A percentile compares a stretch with the other conserved stretches of the same genome.
phyloP scores from a whole-genome alignment of 768 basidiomycete species.

The Dentipellis sp. region DNA sequence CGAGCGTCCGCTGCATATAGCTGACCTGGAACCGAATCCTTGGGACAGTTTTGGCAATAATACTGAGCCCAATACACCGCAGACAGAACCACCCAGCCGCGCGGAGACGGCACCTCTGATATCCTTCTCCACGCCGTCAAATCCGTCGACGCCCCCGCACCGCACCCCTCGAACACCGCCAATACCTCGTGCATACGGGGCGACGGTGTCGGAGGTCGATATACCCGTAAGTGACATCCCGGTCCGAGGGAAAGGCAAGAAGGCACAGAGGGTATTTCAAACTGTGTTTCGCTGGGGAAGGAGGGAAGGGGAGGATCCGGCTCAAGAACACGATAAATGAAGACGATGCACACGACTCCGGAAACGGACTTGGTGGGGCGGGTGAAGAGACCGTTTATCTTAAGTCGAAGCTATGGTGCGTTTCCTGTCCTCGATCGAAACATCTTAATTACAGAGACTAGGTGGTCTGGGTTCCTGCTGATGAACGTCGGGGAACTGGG shows the following conservation, averaged over 20 bases:
- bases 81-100: background rate
- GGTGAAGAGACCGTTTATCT: conserved; percentile 68
- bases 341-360: background rate
- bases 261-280: background rate
- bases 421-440: conserved; percentile 2
- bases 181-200: background rate
- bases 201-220: background rate
- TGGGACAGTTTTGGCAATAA: background rate
- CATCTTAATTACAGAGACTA: conserved; percentile 18
- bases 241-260: too few species aligned
- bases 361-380: conserved; percentile 7
- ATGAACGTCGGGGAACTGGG: conserved; percentile 88
- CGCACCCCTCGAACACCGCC: background rate
- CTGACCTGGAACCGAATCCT: background rate
- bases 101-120: background rate
- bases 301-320: too few species aligned
- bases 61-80: too few species aligned
- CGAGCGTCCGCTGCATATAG: background rate
- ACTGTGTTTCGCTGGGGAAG: background rate
- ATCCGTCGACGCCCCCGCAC: background rate
- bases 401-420: conserved; percentile 76
- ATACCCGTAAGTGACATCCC: background rate
- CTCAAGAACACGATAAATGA: too few species aligned
- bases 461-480: conserved; percentile 85
- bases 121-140: background rate